Conservation (phyloP, 306 rosid species). For the Cucumis hystrix region DNA sequence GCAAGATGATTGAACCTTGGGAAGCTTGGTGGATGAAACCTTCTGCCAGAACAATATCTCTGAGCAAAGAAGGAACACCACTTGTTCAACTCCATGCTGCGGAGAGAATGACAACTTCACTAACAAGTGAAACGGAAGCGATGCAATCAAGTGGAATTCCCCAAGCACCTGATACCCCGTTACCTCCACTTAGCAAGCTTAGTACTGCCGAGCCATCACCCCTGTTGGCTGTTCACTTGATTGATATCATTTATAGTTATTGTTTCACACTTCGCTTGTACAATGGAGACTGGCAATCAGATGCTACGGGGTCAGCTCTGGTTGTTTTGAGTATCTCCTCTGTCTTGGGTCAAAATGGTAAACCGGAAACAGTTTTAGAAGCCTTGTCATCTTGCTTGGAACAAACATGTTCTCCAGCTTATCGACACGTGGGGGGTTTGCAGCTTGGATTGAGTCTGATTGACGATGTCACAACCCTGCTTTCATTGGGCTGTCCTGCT, state of each 20-base stretch:
- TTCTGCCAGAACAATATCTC: constrained; percentile 56
- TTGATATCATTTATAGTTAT: constrained; percentile 64
- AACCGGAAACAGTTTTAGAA: constrained; percentile 55
- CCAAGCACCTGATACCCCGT: constrained; percentile 50
- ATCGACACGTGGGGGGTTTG: constrained; percentile 56
- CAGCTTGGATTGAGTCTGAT: constrained; percentile 50
- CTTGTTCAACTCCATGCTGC: constrained; percentile 49
- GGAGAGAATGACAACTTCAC: constrained; percentile 14
- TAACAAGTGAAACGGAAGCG: constrained; percentile 14
- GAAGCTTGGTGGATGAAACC: constrained; percentile 92
- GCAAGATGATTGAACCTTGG: constrained; percentile 90
- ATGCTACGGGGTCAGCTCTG: constrained; percentile 51
- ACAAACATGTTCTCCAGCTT: constrained; percentile 64
- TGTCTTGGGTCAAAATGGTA: constrained; percentile 57
- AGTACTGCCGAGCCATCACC: constrained; percentile 72
- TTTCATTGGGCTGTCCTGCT: constrained; percentile 43
- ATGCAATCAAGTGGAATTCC: constrained; percentile 40
- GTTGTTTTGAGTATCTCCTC: constrained; percentile 56
- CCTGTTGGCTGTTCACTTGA: constrained; percentile 54
- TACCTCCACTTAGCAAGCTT: constrained; percentile 61
- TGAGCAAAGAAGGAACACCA: constrained; percentile 68
- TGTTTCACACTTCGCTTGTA: constrained; percentile 75
- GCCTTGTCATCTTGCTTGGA: constrained; percentile 64
- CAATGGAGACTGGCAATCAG: constrained; percentile 81
- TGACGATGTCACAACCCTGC: constrained; percentile 41